These are phyloP conservation scores for Streptanthus diversifolius DNA, from an alignment of 345 rosid species.

Conservation along the genomic window DNA sequence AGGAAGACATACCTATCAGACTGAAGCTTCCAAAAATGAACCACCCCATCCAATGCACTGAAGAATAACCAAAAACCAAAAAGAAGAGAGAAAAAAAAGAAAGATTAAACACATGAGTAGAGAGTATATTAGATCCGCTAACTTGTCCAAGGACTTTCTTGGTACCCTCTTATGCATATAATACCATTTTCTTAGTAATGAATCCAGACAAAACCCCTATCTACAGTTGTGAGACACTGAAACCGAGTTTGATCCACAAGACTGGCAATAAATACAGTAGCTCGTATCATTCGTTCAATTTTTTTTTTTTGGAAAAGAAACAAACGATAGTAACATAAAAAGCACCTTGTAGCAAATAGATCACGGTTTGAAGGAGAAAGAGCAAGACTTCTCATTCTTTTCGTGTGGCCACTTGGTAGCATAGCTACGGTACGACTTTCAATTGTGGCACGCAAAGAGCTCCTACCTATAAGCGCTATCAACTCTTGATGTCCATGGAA, in stretches of 20 bases:
- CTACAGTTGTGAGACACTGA: not conserved
- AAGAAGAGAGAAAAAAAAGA: not conserved
- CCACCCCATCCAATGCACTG: constrained; percentile 39
- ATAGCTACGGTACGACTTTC: constrained; percentile 23
- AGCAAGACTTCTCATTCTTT: constrained; percentile 39
- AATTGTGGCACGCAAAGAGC: constrained; percentile 33
- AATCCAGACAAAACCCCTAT: not conserved
- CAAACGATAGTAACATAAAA: not conserved
- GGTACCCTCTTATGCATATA: not conserved
- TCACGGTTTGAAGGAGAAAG: constrained; percentile 33
- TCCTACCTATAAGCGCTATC: constrained; percentile 38
- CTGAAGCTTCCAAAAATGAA: constrained; percentile 37
- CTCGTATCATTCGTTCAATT: not conserved
- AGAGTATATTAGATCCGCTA: not conserved
- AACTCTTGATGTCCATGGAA: constrained; percentile 36
- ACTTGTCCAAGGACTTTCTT: not conserved
- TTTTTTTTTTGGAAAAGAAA: not conserved
- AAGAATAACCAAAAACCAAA: constrained; percentile 8
- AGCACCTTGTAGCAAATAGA: constrained; percentile 34
- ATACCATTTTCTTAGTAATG: not conserved
- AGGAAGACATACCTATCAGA: constrained; percentile 28
- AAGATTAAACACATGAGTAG: constrained; percentile 1
- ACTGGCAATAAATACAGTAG: not conserved
- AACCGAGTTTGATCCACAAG: not conserved
- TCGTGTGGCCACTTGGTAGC: constrained; percentile 37